Base-by-base conservation (phyloP, 192 early-diverging fungal species). In the Umbelopsis vinacea region DNA sequence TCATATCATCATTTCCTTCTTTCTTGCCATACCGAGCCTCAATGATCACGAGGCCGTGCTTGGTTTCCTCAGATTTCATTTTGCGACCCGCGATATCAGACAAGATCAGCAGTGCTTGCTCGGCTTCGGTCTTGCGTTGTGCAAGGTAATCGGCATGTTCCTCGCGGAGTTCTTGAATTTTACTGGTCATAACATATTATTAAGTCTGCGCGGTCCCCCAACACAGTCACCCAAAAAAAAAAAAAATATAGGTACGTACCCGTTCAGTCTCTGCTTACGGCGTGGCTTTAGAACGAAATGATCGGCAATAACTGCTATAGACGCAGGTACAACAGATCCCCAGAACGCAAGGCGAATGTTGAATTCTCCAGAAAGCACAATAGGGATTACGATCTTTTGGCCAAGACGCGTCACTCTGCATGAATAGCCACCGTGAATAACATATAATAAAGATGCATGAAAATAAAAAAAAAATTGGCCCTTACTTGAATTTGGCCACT, bases 11-110 rank as follows among this genome's bases (percentile, higher is more conserved):
- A 2, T 68, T 68, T 9, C 60, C 76, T 26, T 80, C 81, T 68
- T 54, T 67, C 47, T 95, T 89, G 68, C 97, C 97, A 72, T 98
- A 99, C 46, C 89, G 72, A 37, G 96, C 97, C 60, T 87, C 83
- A 26, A 96, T 81, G 76, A 99, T 92, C 23, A 97, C 87, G 67
- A 99, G 75, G 1, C 92, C 79, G 72, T 90, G 73, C 47, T 92
- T 89, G 9, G 74, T 79, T 40, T 90, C 89, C 35, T 91, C 92
- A n/a, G 78, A 76, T 15, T 89, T 88, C 47, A 76, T 79, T 74
- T 95, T 94, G 8, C 90, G 85, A 43, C 84, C 81, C 0, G 92
- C 90, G 14, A 86, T 81, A 11, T 90, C 89, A 35, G 77, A 68
- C 85, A 99, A 87, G 8, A 97, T 70, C 12, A 79, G 78, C 21